Conservation (phyloP, 176 grass and related monocot species). For the Dendrocalamus sinicus region DNA sequence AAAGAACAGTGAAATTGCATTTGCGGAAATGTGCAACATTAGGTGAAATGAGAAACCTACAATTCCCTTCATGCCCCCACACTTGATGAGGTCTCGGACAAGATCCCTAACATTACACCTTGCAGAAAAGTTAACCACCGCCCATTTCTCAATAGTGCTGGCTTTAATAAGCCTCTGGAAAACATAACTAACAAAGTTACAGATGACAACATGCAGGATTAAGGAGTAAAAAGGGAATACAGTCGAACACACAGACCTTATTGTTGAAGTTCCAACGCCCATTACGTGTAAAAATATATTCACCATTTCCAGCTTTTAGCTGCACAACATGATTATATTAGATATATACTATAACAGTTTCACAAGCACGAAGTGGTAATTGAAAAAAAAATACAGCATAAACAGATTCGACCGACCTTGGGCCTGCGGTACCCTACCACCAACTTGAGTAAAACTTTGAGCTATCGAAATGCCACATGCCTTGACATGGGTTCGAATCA, state of each 20-base stretch:
- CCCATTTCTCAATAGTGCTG: constrained; percentile 56
- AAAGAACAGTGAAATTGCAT: neutral
- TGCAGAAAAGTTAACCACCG: constrained; percentile 89
- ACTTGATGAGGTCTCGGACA: constrained; percentile 71
- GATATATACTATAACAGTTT: neutral
- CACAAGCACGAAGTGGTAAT: neutral
- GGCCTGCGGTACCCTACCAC: constrained; percentile 67
- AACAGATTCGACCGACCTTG: constrained; percentile 53
- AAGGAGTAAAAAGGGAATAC: neutral
- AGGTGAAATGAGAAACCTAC: constrained; percentile 47
- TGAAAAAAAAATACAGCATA: neutral
- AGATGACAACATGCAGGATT: neutral
- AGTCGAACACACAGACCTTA: constrained; percentile 54
- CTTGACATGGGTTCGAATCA: constrained; percentile 74
- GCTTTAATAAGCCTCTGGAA: constrained; percentile 68
- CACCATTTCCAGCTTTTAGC: constrained; percentile 79
- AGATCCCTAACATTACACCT: constrained; percentile 63
- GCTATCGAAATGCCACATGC: constrained; percentile 69
- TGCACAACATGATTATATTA: constrained; percentile 31
- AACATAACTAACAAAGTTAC: constrained; percentile 32
- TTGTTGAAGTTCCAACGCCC: constrained; percentile 97
- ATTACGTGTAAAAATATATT: constrained; percentile 70
- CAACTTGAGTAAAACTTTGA: constrained; percentile 66
- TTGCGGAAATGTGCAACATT: neutral
- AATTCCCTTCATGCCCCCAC: constrained; percentile 77